Evolutionary conservation across 108 stramenopile genomes (phyloP).

Genomic region (Stephanodiscus minutulus): DNA sequence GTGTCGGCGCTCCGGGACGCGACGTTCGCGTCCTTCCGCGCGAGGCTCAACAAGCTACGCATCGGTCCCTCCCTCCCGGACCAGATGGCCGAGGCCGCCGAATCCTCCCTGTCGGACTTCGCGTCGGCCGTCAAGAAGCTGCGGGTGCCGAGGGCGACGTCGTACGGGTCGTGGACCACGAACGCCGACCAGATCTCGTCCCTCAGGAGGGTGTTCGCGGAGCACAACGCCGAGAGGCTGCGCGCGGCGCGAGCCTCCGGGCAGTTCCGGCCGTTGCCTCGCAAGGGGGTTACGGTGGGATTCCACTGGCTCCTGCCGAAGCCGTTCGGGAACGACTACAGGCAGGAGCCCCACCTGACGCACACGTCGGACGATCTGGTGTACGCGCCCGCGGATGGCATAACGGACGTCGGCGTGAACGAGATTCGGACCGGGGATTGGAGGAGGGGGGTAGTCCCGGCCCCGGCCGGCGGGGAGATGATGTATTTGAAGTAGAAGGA

Average conservation of each 20-base stretch:
- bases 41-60: constrained; percentile 65
- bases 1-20: constrained; percentile 54
- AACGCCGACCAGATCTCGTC: constrained; percentile 50
- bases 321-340: constrained; percentile 89
- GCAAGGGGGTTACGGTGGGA: constrained; percentile 88
- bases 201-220: constrained; percentile 48
- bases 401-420: constrained; percentile 68
- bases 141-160: constrained; percentile 11
- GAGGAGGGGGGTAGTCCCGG: constrained; percentile 78
- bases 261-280: constrained; percentile 75
- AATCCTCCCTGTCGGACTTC: constrained; percentile 59
- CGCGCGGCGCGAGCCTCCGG: constrained; percentile 77
- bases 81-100: constrained; percentile 70
- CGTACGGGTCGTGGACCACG: constrained; percentile 41
- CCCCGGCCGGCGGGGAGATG: constrained; percentile 80
- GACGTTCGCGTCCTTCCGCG: constrained; percentile 71
- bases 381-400: constrained; percentile 71
- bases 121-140: constrained; percentile 55
- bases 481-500: constrained; percentile 80
- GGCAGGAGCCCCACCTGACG: constrained; percentile 81
- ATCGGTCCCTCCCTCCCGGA: constrained; percentile 68
- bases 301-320: constrained; percentile 93
- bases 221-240: constrained; percentile 70
- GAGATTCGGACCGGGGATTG: constrained; percentile 77
- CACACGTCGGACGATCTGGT: constrained; percentile 80